Conservation (phyloP, 129 eudicot genomes). For the Flaveria bidentis region DNA sequence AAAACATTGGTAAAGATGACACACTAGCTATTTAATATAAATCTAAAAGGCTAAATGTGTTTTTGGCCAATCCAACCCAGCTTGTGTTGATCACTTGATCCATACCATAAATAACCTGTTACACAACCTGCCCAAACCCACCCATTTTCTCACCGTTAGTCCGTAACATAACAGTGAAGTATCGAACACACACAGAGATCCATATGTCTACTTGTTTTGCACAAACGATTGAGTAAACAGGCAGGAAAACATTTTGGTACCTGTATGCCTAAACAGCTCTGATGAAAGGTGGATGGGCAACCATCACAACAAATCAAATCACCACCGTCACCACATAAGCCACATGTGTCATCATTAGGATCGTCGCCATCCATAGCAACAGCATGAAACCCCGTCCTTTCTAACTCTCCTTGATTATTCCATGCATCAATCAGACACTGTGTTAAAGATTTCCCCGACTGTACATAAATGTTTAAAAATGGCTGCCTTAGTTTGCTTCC, state of each 20-base stretch:
- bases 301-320: slow-evolving; percentile 93
- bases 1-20: slow-evolving; percentile 6
- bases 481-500: slow-evolving; percentile 87
- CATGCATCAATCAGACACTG: slow-evolving; percentile 90
- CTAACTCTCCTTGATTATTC: slow-evolving; percentile 75
- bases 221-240: not conserved
- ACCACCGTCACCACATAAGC: slow-evolving; percentile 91
- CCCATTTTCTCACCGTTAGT: not conserved
- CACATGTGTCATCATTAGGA: slow-evolving; percentile 89
- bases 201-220: not conserved
- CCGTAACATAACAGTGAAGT: slow-evolving; percentile 2
- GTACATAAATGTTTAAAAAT: slow-evolving; percentile 60
- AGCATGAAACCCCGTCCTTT: slow-evolving; percentile 50
- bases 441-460: slow-evolving; percentile 70
- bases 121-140: not conserved
- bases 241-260: slow-evolving; percentile 32
- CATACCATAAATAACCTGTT: not conserved
- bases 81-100: not conserved
- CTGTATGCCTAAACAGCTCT: slow-evolving; percentile 76
- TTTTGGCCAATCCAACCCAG: not conserved
- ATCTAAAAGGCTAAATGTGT: slow-evolving; percentile 6
- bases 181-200: not conserved
- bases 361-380: slow-evolving; percentile 88
- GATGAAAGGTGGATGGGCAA: slow-evolving; percentile 91
- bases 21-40: not conserved